These are phyloP conservation scores for Ogataea dorogensis DNA, from an alignment of 805 yeast genomes.

Conservation along the genomic window DNA sequence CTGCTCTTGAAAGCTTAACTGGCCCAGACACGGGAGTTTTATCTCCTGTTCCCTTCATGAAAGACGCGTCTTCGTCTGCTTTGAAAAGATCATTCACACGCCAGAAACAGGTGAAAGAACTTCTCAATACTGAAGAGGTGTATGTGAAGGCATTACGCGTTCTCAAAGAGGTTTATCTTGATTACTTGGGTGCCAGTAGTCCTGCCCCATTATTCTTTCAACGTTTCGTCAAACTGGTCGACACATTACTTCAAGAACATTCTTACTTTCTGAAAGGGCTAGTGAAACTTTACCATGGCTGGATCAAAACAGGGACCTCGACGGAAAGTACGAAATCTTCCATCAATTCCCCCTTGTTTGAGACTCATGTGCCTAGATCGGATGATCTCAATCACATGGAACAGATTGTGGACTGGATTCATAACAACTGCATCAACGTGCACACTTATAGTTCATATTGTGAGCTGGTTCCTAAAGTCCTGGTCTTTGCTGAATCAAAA, in stretches of 20 bases:
- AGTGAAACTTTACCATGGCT: conserved; percentile 21
- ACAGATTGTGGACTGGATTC: conserved; percentile 20
- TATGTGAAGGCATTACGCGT: conserved; percentile 46
- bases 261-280: conserved; percentile 30
- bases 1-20: conserved; percentile 3
- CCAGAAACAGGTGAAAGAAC: conserved; percentile 40
- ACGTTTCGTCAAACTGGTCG: conserved; percentile 29
- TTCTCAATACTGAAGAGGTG: conserved; percentile 46
- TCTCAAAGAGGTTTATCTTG: conserved; percentile 43
- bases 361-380: conserved; percentile 20
- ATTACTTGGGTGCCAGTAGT: conserved; percentile 35
- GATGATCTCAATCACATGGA: conserved; percentile 23
- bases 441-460: conserved; percentile 28
- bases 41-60: conserved; percentile 10
- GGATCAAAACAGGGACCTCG: conserved; percentile 19
- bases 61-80: conserved; percentile 15
- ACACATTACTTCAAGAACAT: conserved; percentile 35
- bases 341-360: conserved; percentile 27
- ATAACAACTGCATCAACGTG: conserved; percentile 24
- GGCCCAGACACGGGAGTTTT: conserved; percentile 17
- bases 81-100: conserved; percentile 26
- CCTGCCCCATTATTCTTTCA: conserved; percentile 38
- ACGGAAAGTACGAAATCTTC: conserved; percentile 16
- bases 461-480: conserved; percentile 23
- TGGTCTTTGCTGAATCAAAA: conserved; percentile 21